Conservation (phyloP, 2,329 filamentous ascomycete species). For the Colletotrichum acutatum region DNA sequence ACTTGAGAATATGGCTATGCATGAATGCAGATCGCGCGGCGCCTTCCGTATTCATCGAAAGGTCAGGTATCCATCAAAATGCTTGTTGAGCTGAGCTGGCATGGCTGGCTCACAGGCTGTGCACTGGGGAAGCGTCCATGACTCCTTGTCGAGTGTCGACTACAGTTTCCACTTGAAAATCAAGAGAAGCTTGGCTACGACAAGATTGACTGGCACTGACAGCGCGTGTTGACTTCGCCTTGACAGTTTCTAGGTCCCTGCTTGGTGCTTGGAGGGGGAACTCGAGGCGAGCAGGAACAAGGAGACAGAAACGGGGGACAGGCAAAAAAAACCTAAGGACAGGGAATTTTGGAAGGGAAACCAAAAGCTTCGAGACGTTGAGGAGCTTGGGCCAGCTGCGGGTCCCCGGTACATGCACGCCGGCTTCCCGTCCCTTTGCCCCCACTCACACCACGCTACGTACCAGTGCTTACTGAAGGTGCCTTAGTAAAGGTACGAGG, state of each 20-base stretch:
- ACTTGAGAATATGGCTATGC: not conserved
- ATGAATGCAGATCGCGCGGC: not conserved
- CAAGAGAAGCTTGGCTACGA: not conserved
- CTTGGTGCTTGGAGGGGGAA: not conserved
- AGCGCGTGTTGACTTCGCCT: not conserved
- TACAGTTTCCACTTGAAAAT: not conserved
- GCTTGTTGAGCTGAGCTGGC: constrained; percentile 31
- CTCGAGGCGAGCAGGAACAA: constrained; percentile 11
- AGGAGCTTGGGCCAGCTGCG: constrained; percentile 37
- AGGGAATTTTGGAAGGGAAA: not conserved
- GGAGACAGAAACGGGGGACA: not conserved
- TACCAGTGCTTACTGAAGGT: not conserved
- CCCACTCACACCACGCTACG: constrained; percentile 12
- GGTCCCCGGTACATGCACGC: not conserved
- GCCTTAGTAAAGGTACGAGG: not conserved
- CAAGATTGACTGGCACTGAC: not conserved
- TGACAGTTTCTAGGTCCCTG: not conserved
- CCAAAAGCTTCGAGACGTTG: constrained; percentile 37
- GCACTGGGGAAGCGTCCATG: not conserved
- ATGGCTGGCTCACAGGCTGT: not conserved
- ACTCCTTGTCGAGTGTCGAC: not conserved
- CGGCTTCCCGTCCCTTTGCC: constrained; percentile 9
- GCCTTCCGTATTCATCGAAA: not conserved
- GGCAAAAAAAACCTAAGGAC: not conserved
- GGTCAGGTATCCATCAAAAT: not conserved